Evolutionary conservation across 2,329 filamentous ascomycete genomes (phyloP).

Genomic region (Colletotrichum scovillei): DNA sequence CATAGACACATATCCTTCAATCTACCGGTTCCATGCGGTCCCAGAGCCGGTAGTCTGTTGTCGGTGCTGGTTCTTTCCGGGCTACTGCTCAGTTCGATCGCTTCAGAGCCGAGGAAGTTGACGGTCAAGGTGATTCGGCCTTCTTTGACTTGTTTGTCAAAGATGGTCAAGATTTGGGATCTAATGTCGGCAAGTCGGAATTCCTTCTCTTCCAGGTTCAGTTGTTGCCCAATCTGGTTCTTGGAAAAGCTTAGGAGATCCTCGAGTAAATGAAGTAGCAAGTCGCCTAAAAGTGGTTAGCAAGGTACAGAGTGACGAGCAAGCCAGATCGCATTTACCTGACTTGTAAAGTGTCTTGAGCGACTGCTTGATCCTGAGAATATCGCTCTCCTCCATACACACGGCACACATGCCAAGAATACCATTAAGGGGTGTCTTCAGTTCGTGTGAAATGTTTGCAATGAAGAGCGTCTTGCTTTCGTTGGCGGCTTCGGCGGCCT

Average conservation of each 20-base stretch:
- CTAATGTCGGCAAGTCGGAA: constrained; percentile 87
- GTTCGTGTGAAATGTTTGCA: constrained; percentile 88
- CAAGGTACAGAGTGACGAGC: too few relatives aligned
- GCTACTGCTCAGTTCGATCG: constrained; percentile 38
- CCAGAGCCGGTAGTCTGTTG: constrained; percentile 65
- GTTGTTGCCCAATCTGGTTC: constrained; percentile 89
- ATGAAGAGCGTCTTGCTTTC: constrained; percentile 98
- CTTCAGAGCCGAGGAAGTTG: constrained; percentile 71
- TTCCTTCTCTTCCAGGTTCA: constrained; percentile 85
- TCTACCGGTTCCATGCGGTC: constrained; percentile 73
- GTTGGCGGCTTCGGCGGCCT: constrained; percentile 92
- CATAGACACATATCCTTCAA: constrained; percentile 89
- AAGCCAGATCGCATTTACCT: constrained; percentile 47
- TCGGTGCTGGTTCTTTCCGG: constrained; percentile 39
- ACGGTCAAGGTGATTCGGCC: constrained; percentile 80
- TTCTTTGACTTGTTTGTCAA: constrained; percentile 89
- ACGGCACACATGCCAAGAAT: constrained; percentile 95
- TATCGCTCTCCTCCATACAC: constrained; percentile 90
- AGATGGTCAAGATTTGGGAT: constrained; percentile 85
- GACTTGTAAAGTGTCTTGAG: constrained; percentile 91
- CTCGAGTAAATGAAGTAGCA: constrained; percentile 86
- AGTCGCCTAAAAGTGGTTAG: constrained; percentile 61
- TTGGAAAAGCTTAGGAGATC: constrained; percentile 94
- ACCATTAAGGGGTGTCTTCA: constrained; percentile 95
- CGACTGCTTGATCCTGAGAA: constrained; percentile 81